Conservation (phyloP, 306 rosid species). For the Medicago ruthenica region DNA sequence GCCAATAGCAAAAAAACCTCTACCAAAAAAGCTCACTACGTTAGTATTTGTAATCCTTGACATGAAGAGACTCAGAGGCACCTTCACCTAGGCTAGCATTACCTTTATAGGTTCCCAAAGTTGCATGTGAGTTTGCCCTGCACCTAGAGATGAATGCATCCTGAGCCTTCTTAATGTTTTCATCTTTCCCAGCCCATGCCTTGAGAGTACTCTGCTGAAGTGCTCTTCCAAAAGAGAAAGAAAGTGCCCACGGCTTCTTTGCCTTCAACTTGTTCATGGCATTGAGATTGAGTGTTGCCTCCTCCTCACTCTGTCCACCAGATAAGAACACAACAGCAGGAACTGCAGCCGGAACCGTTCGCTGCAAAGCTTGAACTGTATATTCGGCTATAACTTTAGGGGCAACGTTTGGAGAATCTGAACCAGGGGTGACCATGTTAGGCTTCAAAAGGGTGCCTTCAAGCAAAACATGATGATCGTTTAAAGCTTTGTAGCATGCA, state of each 20-base stretch:
- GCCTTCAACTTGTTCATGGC: background rate
- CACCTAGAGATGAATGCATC: constrained; percentile 15
- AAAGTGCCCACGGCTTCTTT: constrained; percentile 2
- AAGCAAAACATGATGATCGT: background rate
- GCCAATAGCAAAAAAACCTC: background rate
- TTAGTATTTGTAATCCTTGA: constrained; percentile 22
- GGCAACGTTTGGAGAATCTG: constrained; percentile 6
- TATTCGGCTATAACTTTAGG: background rate
- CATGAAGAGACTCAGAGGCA: constrained; percentile 6
- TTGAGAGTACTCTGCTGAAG: constrained; percentile 23
- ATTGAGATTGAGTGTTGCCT: constrained; percentile 1
- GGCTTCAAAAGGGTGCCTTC: constrained; percentile 6
- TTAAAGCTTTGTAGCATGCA: background rate
- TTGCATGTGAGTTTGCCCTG: constrained; percentile 6
- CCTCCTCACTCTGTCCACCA: background rate
- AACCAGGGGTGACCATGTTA: constrained; percentile 16
- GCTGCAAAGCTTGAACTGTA: background rate
- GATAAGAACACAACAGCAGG: background rate
- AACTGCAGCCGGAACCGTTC: background rate
- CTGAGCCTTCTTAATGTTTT: constrained; percentile 12
- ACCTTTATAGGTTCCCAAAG: background rate
- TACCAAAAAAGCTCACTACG: background rate
- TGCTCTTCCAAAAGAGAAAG: constrained; percentile 21
- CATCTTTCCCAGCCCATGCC: constrained; percentile 18
- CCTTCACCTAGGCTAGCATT: background rate